Evolutionary conservation across 2,329 filamentous ascomycete genomes (phyloP).

Genomic region (Fusarium armeniacum): DNA sequence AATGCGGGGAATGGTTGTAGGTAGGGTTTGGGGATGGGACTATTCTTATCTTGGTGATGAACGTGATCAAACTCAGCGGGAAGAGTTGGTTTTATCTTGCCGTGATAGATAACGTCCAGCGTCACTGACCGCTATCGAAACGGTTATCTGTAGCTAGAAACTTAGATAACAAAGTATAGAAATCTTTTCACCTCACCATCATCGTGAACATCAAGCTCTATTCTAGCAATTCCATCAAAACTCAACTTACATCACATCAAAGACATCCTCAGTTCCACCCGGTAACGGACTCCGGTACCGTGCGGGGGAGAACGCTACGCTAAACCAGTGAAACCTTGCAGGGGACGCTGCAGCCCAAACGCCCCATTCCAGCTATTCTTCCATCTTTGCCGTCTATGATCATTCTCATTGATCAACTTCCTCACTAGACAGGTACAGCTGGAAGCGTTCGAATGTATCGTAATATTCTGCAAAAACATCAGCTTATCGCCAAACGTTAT

Average conservation of each 20-base stretch:
- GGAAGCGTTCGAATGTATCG: neutral
- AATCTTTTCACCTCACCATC: neutral
- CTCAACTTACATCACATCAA: neutral
- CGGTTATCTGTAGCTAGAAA: neutral
- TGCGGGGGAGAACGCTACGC: constrained; percentile 14
- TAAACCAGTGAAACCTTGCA: constrained; percentile 7
- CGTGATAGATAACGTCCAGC: neutral
- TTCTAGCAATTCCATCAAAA: neutral
- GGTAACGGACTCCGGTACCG: constrained; percentile 32
- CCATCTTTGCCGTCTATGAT: constrained; percentile 7
- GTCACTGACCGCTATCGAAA: neutral
- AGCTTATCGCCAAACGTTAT: constrained; percentile 7
- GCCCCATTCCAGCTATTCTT: constrained; percentile 9
- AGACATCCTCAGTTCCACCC: constrained; percentile 18
- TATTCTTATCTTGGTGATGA: constrained; percentile 7
- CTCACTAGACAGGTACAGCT: neutral
- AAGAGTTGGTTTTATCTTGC: neutral
- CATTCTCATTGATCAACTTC: constrained; percentile 16
- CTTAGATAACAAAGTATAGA: neutral
- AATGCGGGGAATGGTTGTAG: constrained; percentile 4
- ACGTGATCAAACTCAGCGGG: neutral
- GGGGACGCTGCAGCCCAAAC: constrained; percentile 19
- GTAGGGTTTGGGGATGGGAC: constrained; percentile 1
- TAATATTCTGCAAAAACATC: neutral
- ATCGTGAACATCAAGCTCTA: neutral